Conservation (phyloP, 2,329 filamentous ascomycete genomes). For the Elsinoe necatrix region DNA sequence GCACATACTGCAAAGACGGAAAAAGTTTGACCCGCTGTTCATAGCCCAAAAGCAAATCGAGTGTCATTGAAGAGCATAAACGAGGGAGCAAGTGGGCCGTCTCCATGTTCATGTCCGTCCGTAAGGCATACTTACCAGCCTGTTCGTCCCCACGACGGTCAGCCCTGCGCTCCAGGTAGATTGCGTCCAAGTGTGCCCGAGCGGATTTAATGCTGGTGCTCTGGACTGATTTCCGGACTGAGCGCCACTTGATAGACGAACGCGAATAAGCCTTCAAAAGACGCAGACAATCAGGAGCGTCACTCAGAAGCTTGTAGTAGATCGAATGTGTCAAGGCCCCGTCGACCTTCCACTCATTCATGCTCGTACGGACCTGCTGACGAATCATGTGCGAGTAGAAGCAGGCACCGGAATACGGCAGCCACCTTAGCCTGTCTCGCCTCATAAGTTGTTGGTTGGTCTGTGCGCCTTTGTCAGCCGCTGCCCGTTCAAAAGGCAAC, state of each 20-base stretch:
- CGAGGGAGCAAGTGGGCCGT: neutral
- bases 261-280: neutral
- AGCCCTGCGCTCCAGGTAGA: neutral
- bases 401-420: neutral
- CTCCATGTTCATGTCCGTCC: neutral
- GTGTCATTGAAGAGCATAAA: neutral
- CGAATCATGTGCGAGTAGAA: neutral
- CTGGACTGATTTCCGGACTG: neutral
- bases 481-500: neutral
- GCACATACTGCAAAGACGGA: neutral
- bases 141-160: neutral
- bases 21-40: neutral
- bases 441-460: neutral
- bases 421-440: neutral
- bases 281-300: neutral
- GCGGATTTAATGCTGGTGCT: neutral
- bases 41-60: neutral
- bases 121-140: neutral
- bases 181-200: neutral
- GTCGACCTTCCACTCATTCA: no score
- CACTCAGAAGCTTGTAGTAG: neutral
- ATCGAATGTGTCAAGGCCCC: neutral
- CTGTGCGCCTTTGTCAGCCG: slow-evolving; percentile 3
- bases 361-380: neutral
- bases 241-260: neutral